phyloP scores from a whole-genome alignment of 2,329 filamentous ascomycete genomes.

The Pezicula rhizophila region DNA sequence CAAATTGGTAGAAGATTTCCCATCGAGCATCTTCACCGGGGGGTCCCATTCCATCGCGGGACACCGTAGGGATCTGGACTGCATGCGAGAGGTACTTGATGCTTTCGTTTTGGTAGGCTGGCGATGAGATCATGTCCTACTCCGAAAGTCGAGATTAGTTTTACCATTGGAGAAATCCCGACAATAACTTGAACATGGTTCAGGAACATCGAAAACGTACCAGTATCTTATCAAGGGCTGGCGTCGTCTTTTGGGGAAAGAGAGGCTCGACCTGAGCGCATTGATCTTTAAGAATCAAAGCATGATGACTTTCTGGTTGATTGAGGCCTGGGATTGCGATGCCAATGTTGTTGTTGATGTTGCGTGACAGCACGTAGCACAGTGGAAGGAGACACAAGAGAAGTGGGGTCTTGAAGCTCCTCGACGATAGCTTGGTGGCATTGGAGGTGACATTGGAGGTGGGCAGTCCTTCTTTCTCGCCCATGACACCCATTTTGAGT shows the following conservation, averaged over 20 bases:
- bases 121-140: neutral
- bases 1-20: constrained; percentile 44
- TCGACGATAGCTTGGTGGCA: neutral
- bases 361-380: neutral
- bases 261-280: neutral
- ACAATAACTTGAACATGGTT: too few relatives aligned
- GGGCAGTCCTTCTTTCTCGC: constrained; percentile 1
- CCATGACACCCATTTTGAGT: neutral
- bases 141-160: too few relatives aligned
- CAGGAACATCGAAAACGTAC: too few relatives aligned
- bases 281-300: neutral
- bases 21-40: constrained; percentile 48
- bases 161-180: too few relatives aligned
- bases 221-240: neutral
- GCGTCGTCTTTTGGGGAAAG: neutral
- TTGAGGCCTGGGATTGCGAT: neutral
- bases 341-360: neutral
- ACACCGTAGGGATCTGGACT: constrained; percentile 46
- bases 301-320: neutral
- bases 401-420: neutral
- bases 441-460: neutral
- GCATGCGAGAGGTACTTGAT: constrained; percentile 45
- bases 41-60: constrained; percentile 47
- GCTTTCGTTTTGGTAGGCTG: neutral
- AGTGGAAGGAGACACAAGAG: neutral